Conservation (phyloP, 2,329 filamentous ascomycete genomes). For the Ophiostoma triangulosporum region DNA sequence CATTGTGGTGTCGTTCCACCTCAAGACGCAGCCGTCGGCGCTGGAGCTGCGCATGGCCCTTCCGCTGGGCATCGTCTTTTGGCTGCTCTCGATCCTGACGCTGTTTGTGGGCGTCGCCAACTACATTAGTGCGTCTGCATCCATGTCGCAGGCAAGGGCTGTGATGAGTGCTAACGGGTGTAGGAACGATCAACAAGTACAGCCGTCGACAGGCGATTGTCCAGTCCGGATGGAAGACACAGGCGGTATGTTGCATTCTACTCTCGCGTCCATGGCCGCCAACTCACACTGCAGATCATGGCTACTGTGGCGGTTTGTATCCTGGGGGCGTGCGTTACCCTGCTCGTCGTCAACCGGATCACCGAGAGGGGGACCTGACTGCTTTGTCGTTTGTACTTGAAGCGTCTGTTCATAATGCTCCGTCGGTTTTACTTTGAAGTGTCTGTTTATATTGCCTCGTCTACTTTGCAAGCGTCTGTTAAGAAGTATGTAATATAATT, state of each 20-base stretch:
- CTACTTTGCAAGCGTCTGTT: too few relatives aligned
- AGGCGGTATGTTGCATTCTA: conserved; percentile 43
- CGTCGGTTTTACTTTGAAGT: too few relatives aligned
- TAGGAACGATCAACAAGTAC: conserved; percentile 65
- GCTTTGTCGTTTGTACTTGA: not conserved
- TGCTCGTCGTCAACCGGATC: conserved; percentile 38
- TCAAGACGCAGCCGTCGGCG: conserved; percentile 56
- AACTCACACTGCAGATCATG: conserved; percentile 36
- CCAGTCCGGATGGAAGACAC: conserved; percentile 87
- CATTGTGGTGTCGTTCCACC: conserved; percentile 85
- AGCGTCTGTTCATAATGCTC: too few relatives aligned
- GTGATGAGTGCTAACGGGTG: not conserved
- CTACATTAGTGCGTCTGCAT: conserved; percentile 53
- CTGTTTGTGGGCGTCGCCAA: conserved; percentile 67
- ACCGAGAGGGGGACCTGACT: conserved; percentile 12
- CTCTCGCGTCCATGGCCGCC: not conserved
- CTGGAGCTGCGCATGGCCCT: conserved; percentile 66
- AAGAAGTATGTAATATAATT: too few relatives aligned
- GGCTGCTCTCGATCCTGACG: conserved; percentile 66
- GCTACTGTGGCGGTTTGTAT: conserved; percentile 48
- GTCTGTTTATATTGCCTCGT: too few relatives aligned
- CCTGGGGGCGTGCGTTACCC: conserved; percentile 49
- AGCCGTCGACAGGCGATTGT: conserved; percentile 67
- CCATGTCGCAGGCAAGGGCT: too few relatives aligned
- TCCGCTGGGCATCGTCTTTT: conserved; percentile 80